Evolutionary conservation across 768 basidiomycete species (phyloP).

Genomic region (Tulasnella sp.): DNA sequence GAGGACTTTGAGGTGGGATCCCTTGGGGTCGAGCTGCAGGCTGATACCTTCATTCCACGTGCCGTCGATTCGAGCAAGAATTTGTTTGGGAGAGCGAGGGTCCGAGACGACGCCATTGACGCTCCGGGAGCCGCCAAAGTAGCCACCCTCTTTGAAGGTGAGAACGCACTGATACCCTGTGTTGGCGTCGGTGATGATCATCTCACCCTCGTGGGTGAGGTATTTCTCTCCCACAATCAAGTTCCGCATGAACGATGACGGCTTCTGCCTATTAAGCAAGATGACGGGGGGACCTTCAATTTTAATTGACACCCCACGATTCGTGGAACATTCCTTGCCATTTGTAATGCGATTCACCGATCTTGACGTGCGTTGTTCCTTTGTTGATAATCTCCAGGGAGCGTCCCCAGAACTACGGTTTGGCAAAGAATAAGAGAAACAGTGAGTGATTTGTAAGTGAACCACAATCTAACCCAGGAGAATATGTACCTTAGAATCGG

Average conservation of each 20-base stretch:
- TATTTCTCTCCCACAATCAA: conserved; percentile 87
- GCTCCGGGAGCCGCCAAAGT: conserved; percentile 63
- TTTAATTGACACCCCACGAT: too few relatives aligned
- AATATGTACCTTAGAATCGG: conserved; percentile 74
- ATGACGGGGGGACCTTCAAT: too few relatives aligned
- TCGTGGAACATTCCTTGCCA: conserved; percentile 62
- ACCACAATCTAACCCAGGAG: too few relatives aligned
- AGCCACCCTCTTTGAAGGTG: conserved; percentile 81
- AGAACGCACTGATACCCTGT: conserved; percentile 49
- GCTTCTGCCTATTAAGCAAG: conserved; percentile 57
- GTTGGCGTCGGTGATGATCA: conserved; percentile 57
- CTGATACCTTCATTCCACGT: conserved; percentile 81
- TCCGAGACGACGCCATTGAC: conserved; percentile 48
- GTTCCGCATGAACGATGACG: conserved; percentile 81
- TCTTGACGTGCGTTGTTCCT: conserved; percentile 54
- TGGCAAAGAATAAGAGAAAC: too few relatives aligned
- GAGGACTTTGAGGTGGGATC: conserved; percentile 57
- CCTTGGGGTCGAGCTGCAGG: conserved; percentile 45
- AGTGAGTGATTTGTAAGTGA: too few relatives aligned
- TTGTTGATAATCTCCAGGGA: conserved; percentile 77
- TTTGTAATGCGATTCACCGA: conserved; percentile 54
- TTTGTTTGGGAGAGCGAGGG: conserved; percentile 34
- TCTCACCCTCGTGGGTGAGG: conserved; percentile 71
- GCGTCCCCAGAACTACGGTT: conserved; percentile 57
- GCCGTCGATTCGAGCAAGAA: conserved; percentile 60